Evolutionary conservation across 805 yeast genomes (phyloP), one percentile per base, ranked within the genome.

Genomic region (Cyberlindnera samutprakarnensis): DNA sequence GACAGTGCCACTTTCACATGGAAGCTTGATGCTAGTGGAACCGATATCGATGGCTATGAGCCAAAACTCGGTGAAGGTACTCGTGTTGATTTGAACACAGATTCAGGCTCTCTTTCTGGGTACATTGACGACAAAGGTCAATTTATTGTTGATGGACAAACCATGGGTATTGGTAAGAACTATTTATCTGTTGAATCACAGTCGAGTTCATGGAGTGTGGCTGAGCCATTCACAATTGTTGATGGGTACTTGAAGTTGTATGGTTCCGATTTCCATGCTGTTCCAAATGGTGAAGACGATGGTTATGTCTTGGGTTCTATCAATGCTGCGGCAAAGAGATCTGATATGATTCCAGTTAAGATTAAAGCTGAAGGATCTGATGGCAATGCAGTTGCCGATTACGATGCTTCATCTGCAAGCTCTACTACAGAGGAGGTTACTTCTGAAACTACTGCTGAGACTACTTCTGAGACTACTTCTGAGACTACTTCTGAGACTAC

Each of bases 251-350:
- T 43, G 20, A 37, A 42, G 27, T 25, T 42, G 15, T 37, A 37
- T 31, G 43, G 38, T 7, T 35, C 37, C 7, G 38, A 39, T 21
- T 43, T 42, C 38, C 48, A 41, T 22, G 48, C 43, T 23, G 39
- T 43, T 16, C 43, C 45, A 6, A 20, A 25, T 13, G 30, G 28
- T 23, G 42, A 35, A n/a, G 19, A 21, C 2, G 36, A 33, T 13
- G 39, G 36, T 12, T 43, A 35, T 21, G 41, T 39, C 14, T 15
- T 43, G 16, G 48, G 48, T 28, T 33, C 43, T 14, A 34, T 33
- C 26, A 42, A 39, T 22, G 47, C 47, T 14, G 43, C 39, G 18
- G 29, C 36, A 0, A 32, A 31, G 10, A 27, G 41, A 22, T 18
- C 28, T 22, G 40, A 39, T 26, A 35, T 30, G 6, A 27, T 28